Evolutionary conservation across 768 basidiomycete genomes (phyloP), one percentile per base, ranked within the genome.

Genomic region (Termitomyces sp.): DNA sequence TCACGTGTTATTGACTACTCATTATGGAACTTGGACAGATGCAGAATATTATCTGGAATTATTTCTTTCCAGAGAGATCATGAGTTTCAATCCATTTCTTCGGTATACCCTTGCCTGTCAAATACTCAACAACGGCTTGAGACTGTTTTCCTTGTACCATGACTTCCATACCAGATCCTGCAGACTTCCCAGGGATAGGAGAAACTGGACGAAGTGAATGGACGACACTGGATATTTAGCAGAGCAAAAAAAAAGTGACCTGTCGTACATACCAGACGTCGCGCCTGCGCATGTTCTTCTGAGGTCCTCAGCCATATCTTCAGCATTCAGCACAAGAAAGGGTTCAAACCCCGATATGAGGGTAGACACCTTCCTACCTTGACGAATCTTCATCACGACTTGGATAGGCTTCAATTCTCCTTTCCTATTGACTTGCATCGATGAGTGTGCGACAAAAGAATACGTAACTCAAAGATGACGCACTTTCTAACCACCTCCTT

Each of bases 121-220:
- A 68, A 59, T 92, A 80, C 5, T 90, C 87, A 10, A 78, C 74
- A 11, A 93, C 87, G 2, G 76, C 72, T 61, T 81, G 79, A 20
- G 78, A 75, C 64, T 96, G 93, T 60, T 89, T 90, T 2, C 94
- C 94, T 66, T 96, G 94, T 0, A 96, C 86, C 60, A 89, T 74
- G 9, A 97, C 85, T 64, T 94, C 90, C 53, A 81, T 63, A 1
- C 80, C 81, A 2, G 80, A 73, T 7, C 72, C 71, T 33, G 70
- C 68, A 16, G 75, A 64, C 67, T 84, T 87, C 0, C 87, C 86
- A 5, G 73, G 75, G n/a, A 80, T 55, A 1, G 84, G 82, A 0
- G 84, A 80, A 16, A 88, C 89, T 90, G n/a, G 44, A 35, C 49
- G 55, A 35, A 22, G 44, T 54, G n/a, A n/a, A n/a, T n/a, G 44